Base-by-base conservation (phyloP, 371 early-diverging fungal species). In the Phascolomyces articulosus region DNA sequence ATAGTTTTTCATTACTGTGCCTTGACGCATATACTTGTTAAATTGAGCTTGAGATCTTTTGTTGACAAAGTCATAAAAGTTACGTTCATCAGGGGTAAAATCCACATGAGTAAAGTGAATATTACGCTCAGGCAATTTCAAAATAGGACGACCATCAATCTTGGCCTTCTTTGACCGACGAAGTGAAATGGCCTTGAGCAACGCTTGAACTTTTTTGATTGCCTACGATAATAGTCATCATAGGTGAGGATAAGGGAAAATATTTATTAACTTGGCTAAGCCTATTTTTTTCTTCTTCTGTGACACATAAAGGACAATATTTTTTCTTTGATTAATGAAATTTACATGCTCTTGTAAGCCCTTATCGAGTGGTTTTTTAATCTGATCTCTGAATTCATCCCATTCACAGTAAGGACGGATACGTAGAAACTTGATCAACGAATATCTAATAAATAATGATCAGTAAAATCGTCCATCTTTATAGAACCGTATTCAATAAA, bases 361-460 rank as follows among this genome's bases (percentile, higher is more conserved):
- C 8, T 44, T 44, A 44, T 44, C 16, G 16, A 44, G 31, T 4
- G 83, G 80, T 1, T 69, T 62, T 4, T 73, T 64, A 48, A 91
- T 86, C 27, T 85, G 79, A 16, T 75, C 75, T 55, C 83, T 75
- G 76, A 91, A 90, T 20, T 75, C 69, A 0, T 67, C 63, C 78
- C 78, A 83, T 15, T 86, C 85, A 60, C 79, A 76, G 66, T 90
- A 85, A 15, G 93, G 93, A 26, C 82, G 74, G 10, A 90, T 83
- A 23, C 84, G 84, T 31, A 97, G 80, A 64, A 96, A 96, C 47
- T 88, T 84, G 23, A 97, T 78, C 3, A 95, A 77, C 1, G 94
- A 90, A 71, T 80, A 74, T 44, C 73, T 69, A 34, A n/a, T 13
- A 11, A 47, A 11, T 38, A 13, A n/a, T n/a, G n/a, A n/a, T n/a